Evolutionary conservation across 2,329 filamentous ascomycete genomes (phyloP).

Genomic region (Neonectria magnoliae): DNA sequence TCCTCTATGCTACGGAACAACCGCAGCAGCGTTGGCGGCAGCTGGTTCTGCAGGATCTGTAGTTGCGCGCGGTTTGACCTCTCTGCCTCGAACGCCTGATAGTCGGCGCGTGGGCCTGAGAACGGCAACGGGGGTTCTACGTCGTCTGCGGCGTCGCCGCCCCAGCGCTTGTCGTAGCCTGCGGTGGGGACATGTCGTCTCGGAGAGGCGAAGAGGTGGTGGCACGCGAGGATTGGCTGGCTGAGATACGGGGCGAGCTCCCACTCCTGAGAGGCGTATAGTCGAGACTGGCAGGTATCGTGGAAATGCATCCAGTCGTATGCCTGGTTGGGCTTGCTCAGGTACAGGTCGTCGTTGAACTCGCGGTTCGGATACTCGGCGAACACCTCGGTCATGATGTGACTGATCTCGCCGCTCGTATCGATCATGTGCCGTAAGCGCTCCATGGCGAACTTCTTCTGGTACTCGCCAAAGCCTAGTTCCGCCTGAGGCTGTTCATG

Average conservation of each 20-base stretch:
- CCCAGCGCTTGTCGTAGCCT: slow-evolving; percentile 57
- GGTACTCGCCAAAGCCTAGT: slow-evolving; percentile 76
- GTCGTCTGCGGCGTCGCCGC: slow-evolving; percentile 56
- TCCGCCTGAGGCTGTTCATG: slow-evolving; percentile 67
- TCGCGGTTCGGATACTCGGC: slow-evolving; percentile 85
- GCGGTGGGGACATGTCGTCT: slow-evolving; percentile 57
- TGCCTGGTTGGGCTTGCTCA: slow-evolving; percentile 86
- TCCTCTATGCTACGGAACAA: slow-evolving; percentile 82
- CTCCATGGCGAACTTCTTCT: slow-evolving; percentile 77
- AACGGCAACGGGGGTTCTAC: slow-evolving; percentile 74
- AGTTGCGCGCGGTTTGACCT: slow-evolving; percentile 82
- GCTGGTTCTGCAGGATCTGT: slow-evolving; percentile 75
- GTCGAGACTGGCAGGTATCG: slow-evolving; percentile 79
- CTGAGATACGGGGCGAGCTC: slow-evolving; percentile 89
- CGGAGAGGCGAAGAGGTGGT: slow-evolving; percentile 86
- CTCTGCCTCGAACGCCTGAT: slow-evolving; percentile 79
- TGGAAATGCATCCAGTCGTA: slow-evolving; percentile 98
- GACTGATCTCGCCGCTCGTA: slow-evolving; percentile 80
- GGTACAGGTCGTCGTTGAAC: slow-evolving; percentile 91
- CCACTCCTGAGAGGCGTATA: slow-evolving; percentile 91
- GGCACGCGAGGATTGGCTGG: slow-evolving; percentile 88
- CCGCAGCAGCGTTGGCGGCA: slow-evolving; percentile 77
- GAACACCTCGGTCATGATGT: slow-evolving; percentile 86
- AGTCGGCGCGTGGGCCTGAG: slow-evolving; percentile 83
- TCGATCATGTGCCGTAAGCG: slow-evolving; percentile 80